A percentile compares a stretch with the other conserved stretches of the same genome.
Conservation (phyloP, 1,284 basidiomycete species). For the Megacollybia platyphylla region DNA sequence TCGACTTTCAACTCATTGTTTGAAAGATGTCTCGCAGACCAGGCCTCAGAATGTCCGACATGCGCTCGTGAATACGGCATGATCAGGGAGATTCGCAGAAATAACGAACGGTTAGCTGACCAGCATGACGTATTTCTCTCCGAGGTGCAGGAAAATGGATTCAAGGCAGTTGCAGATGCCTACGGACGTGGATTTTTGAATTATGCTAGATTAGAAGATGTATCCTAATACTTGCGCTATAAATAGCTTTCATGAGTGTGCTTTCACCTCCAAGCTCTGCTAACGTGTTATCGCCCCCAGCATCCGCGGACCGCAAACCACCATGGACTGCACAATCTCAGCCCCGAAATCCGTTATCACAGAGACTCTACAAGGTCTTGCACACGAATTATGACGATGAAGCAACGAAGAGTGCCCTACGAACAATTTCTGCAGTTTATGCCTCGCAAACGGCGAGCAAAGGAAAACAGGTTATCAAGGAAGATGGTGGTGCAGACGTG, state of each 20-base stretch:
- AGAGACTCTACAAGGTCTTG: slow-evolving; percentile 82
- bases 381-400: slow-evolving; percentile 77
- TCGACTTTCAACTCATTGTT: background rate
- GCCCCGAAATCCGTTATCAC: slow-evolving; percentile 56
- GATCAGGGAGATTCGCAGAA: slow-evolving; percentile 76
- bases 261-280: too few species aligned
- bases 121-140: slow-evolving; percentile 83
- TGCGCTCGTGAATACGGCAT: slow-evolving; percentile 84
- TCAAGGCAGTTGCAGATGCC: slow-evolving; percentile 68
- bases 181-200: slow-evolving; percentile 70
- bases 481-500: slow-evolving; percentile 20
- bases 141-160: slow-evolving; percentile 79
- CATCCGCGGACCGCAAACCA: slow-evolving; percentile 6
- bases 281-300: background rate
- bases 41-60: slow-evolving; percentile 80
- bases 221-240: slow-evolving; percentile 1
- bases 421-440: slow-evolving; percentile 75
- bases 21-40: slow-evolving; percentile 69
- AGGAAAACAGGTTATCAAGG: slow-evolving; percentile 17
- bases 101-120: slow-evolving; percentile 72
- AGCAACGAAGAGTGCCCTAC: slow-evolving; percentile 67
- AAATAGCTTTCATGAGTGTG: too few species aligned
- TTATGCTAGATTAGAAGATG: slow-evolving; percentile 18
- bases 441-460: slow-evolving; percentile 16
- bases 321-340: slow-evolving; percentile 13